Conservation (phyloP, 148 eudicot species). For the Pouteria glomerata region DNA sequence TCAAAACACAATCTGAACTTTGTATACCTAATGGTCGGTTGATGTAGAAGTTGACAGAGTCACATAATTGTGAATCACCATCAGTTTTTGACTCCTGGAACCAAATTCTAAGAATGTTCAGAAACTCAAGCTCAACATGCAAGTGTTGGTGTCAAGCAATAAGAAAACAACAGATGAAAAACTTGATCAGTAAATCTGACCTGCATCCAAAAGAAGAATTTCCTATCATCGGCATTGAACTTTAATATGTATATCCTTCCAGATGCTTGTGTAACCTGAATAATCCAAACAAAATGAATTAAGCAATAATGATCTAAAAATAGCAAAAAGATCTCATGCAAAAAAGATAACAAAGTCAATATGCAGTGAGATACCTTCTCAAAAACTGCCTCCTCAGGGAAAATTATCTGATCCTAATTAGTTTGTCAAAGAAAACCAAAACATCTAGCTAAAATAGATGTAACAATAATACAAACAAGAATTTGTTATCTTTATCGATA, state of each 20-base stretch:
- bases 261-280: conserved; percentile 82
- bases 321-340: not conserved
- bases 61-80: conserved; percentile 60
- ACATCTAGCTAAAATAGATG: conserved; percentile 8
- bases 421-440: conserved; percentile 37
- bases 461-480: not conserved
- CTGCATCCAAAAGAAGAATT: conserved; percentile 98
- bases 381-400: conserved; percentile 85
- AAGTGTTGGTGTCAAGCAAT: not conserved
- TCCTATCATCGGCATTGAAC: conserved; percentile 92
- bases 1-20: conserved; percentile 4
- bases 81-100: conserved; percentile 76
- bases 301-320: not conserved
- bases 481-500: not conserved
- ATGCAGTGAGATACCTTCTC: conserved; percentile 58
- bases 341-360: not conserved
- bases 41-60: conserved; percentile 68
- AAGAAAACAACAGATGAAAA: not conserved
- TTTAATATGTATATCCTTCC: conserved; percentile 89
- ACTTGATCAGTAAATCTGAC: conserved; percentile 22
- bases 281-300: conserved; percentile 5
- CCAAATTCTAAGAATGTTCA: conserved; percentile 11
- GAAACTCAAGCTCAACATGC: not conserved
- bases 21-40: conserved; percentile 69
- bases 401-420: conserved; percentile 82